These are phyloP conservation scores for Mesostigma viride DNA, from an alignment of 139 green algal species.

Conservation along the genomic window DNA sequence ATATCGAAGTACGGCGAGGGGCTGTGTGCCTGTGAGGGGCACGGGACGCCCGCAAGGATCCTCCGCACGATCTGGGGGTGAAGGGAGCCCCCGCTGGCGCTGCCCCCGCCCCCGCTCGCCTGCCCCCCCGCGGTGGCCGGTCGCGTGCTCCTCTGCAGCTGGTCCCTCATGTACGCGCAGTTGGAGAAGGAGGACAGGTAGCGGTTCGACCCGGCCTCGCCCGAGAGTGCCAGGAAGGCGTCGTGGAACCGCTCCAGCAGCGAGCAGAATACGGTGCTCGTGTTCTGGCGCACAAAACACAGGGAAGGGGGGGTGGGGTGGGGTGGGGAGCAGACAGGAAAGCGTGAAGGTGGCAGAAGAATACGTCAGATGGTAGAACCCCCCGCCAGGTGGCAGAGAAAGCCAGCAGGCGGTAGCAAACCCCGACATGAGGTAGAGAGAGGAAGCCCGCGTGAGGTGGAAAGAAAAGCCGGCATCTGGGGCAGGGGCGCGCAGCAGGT, in stretches of 20 bases:
- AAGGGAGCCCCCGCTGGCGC: background rate
- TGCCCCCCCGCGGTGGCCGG: slow-evolving; percentile 7
- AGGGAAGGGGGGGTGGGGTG: background rate
- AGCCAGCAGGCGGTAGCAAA: too few species aligned
- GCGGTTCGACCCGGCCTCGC: background rate
- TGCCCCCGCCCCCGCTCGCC: background rate
- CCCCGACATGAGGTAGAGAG: too few species aligned
- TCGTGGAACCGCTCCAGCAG: slow-evolving; percentile 24
- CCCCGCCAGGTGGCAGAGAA: background rate
- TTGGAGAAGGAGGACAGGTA: slow-evolving; percentile 25
- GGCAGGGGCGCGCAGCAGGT: too few species aligned
- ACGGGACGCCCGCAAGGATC: slow-evolving; percentile 23
- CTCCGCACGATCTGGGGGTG: slow-evolving; percentile 28
- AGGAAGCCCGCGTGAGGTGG: too few species aligned
- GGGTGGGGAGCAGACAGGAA: background rate
- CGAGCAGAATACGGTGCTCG: slow-evolving; percentile 17
- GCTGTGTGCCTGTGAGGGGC: slow-evolving; percentile 22
- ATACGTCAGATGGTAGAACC: background rate
- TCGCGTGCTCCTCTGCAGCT: slow-evolving; percentile 1
- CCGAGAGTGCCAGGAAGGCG: slow-evolving; percentile 16
- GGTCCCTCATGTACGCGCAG: slow-evolving; percentile 15
- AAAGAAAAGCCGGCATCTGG: too few species aligned
- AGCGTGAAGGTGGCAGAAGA: background rate
- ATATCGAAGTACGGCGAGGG: slow-evolving; percentile 35
- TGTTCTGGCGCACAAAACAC: slow-evolving; percentile 12